Evolutionary conservation across 192 early-diverging fungal species (phyloP).

Genomic region (Coemansia sp.): DNA sequence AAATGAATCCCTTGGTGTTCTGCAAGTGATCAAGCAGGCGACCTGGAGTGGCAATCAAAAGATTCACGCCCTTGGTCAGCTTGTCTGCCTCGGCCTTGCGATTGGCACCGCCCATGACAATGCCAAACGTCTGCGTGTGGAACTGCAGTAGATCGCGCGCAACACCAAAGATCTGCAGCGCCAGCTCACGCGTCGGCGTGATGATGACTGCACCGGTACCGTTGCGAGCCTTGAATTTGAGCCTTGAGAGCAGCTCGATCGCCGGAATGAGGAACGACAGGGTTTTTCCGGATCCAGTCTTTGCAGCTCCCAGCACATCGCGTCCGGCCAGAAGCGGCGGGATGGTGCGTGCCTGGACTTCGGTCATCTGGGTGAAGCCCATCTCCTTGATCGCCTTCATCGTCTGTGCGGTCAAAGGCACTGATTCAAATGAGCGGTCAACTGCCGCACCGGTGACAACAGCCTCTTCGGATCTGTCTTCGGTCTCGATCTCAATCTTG

Average conservation of each 20-base stretch:
- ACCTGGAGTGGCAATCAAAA: conserved; percentile 94
- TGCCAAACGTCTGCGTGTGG: conserved; percentile 97
- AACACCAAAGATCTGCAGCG: conserved; percentile 98
- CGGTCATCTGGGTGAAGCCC: conserved; percentile 93
- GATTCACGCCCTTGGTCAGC: conserved; percentile 92
- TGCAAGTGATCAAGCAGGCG: conserved; percentile 98
- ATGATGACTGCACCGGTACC: conserved; percentile 95
- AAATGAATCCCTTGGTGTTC: conserved; percentile 94
- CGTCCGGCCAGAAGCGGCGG: conserved; percentile 93
- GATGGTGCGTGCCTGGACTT: conserved; percentile 94
- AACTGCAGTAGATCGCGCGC: conserved; percentile 91
- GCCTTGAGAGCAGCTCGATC: conserved; percentile 80
- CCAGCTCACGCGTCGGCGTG: conserved; percentile 97
- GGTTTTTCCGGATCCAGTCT: conserved; percentile 97
- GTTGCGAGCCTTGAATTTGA: conserved; percentile 97
- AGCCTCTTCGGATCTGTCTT: background rate
- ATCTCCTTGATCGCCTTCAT: conserved; percentile 83
- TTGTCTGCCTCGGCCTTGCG: conserved; percentile 95
- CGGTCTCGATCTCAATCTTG: conserved; percentile 3
- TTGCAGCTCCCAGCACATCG: conserved; percentile 97
- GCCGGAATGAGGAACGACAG: conserved; percentile 95
- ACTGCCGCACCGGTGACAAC: background rate
- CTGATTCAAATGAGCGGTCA: conserved; percentile 64
- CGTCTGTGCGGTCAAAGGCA: conserved; percentile 79
- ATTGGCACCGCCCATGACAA: conserved; percentile 98